Conservation (phyloP, 2,329 filamentous ascomycete species). For the Fusarium chlamydosporum region DNA sequence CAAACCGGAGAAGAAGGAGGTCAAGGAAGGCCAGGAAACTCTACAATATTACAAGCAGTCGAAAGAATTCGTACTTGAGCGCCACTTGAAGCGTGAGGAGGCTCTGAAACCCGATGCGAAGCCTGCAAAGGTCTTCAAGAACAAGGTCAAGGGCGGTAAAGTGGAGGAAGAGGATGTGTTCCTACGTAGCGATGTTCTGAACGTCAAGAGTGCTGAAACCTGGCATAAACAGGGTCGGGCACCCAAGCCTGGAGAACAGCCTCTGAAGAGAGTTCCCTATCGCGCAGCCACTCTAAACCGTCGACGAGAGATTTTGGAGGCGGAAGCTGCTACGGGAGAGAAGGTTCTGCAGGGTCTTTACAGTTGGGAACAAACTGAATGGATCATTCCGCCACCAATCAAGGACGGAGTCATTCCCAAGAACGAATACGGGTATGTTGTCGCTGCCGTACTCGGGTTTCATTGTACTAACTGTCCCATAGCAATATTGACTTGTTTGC, state of each 20-base stretch:
- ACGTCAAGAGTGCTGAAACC: slow-evolving; percentile 91
- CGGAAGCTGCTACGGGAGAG: slow-evolving; percentile 81
- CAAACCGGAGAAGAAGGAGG: slow-evolving; percentile 78
- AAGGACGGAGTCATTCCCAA: slow-evolving; percentile 88
- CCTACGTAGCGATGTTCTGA: slow-evolving; percentile 81
- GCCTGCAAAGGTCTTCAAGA: slow-evolving; percentile 80
- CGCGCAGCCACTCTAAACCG: slow-evolving; percentile 90
- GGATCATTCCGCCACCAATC: slow-evolving; percentile 93
- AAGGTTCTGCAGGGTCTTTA: slow-evolving; percentile 92
- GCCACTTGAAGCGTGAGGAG: slow-evolving; percentile 93
- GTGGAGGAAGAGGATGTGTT: slow-evolving; percentile 85
- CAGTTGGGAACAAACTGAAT: slow-evolving; percentile 87
- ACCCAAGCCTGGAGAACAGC: slow-evolving; percentile 76
- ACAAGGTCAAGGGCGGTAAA: slow-evolving; percentile 80
- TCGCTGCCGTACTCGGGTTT: background rate
- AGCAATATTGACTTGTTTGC: slow-evolving; percentile 95
- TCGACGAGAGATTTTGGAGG: slow-evolving; percentile 89
- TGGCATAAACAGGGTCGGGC: slow-evolving; percentile 97
- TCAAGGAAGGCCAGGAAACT: slow-evolving; percentile 83
- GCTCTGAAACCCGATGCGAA: slow-evolving; percentile 78
- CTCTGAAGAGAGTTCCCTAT: slow-evolving; percentile 89
- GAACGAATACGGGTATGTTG: slow-evolving; percentile 81
- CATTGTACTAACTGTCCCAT: slow-evolving; percentile 39
- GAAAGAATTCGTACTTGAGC: slow-evolving; percentile 84
- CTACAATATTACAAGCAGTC: slow-evolving; percentile 91